These are phyloP conservation scores for Candida pseudoglaebosa DNA, from an alignment of 805 yeast genomes.

Conservation along the genomic window DNA sequence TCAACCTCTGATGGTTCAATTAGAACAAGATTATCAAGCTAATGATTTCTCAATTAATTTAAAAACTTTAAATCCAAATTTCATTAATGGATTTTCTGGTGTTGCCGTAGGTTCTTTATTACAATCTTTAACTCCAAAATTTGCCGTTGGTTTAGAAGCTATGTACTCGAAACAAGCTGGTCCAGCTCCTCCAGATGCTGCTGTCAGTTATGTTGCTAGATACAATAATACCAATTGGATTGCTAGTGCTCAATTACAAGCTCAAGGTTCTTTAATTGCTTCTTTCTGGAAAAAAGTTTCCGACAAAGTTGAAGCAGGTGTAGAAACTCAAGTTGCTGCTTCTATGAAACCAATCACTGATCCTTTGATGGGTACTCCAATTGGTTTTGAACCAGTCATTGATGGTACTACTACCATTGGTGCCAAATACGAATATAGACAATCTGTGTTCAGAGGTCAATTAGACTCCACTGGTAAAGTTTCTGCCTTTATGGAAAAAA, in stretches of 20 bases:
- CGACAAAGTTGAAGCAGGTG: constrained; percentile 91
- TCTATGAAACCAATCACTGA: constrained; percentile 70
- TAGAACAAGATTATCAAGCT: constrained; percentile 95
- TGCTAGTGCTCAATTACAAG: constrained; percentile 89
- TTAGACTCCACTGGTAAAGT: constrained; percentile 89
- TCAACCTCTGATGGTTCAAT: constrained; percentile 91
- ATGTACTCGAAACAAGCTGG: constrained; percentile 74
- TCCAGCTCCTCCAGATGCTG: constrained; percentile 80
- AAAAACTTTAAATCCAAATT: constrained; percentile 86
- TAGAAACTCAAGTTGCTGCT: constrained; percentile 81
- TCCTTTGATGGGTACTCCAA: constrained; percentile 71
- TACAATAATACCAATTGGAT: constrained; percentile 88
- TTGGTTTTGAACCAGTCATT: constrained; percentile 77
- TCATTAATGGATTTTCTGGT: constrained; percentile 74
- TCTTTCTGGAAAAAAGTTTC: constrained; percentile 94
- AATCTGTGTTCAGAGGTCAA: constrained; percentile 92
- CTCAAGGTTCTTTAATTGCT: constrained; percentile 83
- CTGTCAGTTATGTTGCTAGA: constrained; percentile 85
- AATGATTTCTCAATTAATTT: constrained; percentile 83
- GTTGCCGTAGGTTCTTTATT: constrained; percentile 87
- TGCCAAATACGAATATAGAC: constrained; percentile 97
- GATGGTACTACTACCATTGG: constrained; percentile 94
- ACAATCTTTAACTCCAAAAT: constrained; percentile 80
- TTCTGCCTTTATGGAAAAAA: constrained; percentile 85
- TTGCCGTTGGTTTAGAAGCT: constrained; percentile 89